Conservation (phyloP, 1,139 yeast species). For the Kodamaea arcana region DNA sequence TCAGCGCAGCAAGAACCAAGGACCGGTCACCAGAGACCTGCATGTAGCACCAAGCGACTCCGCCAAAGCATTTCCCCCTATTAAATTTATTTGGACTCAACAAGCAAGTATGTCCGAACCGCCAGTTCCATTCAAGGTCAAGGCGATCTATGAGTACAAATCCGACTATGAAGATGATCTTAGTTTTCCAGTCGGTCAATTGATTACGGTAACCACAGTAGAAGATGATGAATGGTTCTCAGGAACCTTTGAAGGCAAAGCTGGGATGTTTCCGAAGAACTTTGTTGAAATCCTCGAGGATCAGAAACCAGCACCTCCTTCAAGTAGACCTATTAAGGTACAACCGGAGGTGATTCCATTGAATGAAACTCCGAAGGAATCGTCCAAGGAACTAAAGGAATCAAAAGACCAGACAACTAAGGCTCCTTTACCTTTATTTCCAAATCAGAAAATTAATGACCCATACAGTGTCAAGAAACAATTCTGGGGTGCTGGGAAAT, state of each 20-base stretch:
- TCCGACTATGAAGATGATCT: constrained; percentile 87
- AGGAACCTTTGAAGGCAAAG: constrained; percentile 56
- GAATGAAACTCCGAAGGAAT: neutral
- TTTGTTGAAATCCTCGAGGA: constrained; percentile 51
- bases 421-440: constrained; percentile 21
- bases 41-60: constrained; percentile 1
- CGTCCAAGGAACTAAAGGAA: neutral
- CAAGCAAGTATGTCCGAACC: constrained; percentile 11
- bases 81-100: neutral
- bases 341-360: neutral
- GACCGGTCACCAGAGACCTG: constrained; percentile 1
- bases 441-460: constrained; percentile 29
- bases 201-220: constrained; percentile 66
- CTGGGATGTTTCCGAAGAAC: constrained; percentile 86
- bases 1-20: too few species aligned
- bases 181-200: constrained; percentile 60
- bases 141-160: constrained; percentile 65
- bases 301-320: constrained; percentile 10
- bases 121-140: constrained; percentile 59
- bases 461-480: constrained; percentile 44
- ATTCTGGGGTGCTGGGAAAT: constrained; percentile 39
- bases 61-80: constrained; percentile 3
- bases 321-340: constrained; percentile 1
- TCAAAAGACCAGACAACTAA: neutral
- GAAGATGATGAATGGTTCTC: constrained; percentile 92